Base-by-base conservation (phyloP, 2,329 filamentous ascomycete species). In the Acrodontium crateriforme region DNA sequence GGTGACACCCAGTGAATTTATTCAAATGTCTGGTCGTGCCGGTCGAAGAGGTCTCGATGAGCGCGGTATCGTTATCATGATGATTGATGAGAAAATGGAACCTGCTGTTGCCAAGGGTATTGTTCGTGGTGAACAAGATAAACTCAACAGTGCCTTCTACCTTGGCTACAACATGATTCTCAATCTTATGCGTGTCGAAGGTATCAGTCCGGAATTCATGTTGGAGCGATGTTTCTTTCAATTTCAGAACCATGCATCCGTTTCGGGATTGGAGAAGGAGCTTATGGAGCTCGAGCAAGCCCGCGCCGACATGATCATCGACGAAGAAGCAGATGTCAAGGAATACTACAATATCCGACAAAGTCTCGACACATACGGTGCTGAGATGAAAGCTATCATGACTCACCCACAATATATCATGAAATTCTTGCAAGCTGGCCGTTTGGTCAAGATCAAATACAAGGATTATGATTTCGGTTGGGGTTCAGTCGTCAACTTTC, bases 101-200 rank as follows among this genome's bases (percentile, higher is more conserved):
- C 89, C 89, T 2, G 74, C 82, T 2, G 75, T 78, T n/a, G 87
- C 89, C 22, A 92, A 92, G 57, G 77, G 81, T 39, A 94, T 98
- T 44, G 89, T 98, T 9, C 83, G 89, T 29, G 89, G 89, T 41
- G 80, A 94, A 49, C 89, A 98, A 54, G 91, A 98, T 55, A 84
- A 85, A 42, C 74, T 98, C 16, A 95, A 95, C 58, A 95, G 89
- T 3, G 89, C 89, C 2, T 98, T 98, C 59, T 82, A 98, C 52
- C 69, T 98, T 10, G 85, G 89, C 17, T 98, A 98, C 65, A 98
- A 98, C 61, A 98, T 98, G 89, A 82, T 98, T 49, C 66, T 98
- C 32, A 98, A 98, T 50, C 60, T 98, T 36, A 77, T 95, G 55
- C 72, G 89, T 56, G 87, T 98, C n/a, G 89, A 98, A 53, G 87